These are phyloP conservation scores for Kazachstania psychrophila DNA, from an alignment of 805 yeast species.

Conservation along the genomic window DNA sequence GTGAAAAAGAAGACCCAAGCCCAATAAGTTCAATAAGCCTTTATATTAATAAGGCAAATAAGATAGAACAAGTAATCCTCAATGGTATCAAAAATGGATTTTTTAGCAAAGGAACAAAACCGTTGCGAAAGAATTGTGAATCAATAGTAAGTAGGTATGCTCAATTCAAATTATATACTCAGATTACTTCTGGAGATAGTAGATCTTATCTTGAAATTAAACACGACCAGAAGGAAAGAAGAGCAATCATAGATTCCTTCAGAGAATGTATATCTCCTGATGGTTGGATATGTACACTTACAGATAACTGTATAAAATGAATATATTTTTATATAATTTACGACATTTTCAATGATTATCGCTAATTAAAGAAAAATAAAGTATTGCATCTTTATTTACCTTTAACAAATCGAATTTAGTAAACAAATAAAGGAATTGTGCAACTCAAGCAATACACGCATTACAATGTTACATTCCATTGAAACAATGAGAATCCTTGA, in stretches of 20 bases:
- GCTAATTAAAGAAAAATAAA: too few relatives aligned
- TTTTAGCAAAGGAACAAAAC: conserved; percentile 34
- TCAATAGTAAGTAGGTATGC: conserved; percentile 18
- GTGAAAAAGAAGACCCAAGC: conserved; percentile 14
- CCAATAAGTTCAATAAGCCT: conserved; percentile 15
- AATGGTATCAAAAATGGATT: conserved; percentile 58
- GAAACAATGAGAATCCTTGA: conserved; percentile 1
- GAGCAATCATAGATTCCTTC: conserved; percentile 23
- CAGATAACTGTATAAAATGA: conserved; percentile 34
- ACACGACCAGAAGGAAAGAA: conserved; percentile 20
- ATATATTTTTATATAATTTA: neutral
- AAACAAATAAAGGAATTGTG: too few relatives aligned
- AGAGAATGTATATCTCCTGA: conserved; percentile 28
- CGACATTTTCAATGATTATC: too few relatives aligned
- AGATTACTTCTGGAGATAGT: conserved; percentile 1
- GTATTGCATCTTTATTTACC: too few relatives aligned
- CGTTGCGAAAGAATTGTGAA: conserved; percentile 36
- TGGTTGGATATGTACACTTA: conserved; percentile 39
- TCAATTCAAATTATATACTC: conserved; percentile 19
- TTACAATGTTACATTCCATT: neutral
- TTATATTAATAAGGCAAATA: conserved; percentile 2
- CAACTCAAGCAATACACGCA: neutral
- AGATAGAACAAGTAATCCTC: conserved; percentile 32
- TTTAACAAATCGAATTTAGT: too few relatives aligned
- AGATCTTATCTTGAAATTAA: conserved; percentile 31